Conservation (phyloP, 139 green algal species). For the Ostreobium quekettii region DNA sequence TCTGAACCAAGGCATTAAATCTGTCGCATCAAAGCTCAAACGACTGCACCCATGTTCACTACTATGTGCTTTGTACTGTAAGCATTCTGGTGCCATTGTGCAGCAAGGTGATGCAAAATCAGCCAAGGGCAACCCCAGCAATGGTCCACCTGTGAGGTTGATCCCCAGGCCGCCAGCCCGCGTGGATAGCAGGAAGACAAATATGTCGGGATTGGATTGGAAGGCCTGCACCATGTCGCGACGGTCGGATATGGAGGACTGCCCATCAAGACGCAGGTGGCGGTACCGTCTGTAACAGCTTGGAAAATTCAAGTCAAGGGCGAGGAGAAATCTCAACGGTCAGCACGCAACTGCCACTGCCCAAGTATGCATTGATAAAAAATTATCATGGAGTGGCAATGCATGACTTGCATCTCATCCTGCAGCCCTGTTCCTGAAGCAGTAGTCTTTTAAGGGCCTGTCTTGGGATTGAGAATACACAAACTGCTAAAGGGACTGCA, state of each 20-base stretch:
- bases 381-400: no score
- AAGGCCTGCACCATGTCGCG: conserved; percentile 27
- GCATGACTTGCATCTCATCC: conserved; percentile 37
- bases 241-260: conserved; percentile 45
- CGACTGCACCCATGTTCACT: no score
- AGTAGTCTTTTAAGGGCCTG: no score
- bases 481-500: no score
- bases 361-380: no score
- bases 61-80: no score
- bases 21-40: no score
- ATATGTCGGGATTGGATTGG: conserved; percentile 25
- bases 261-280: conserved; percentile 60
- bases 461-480: no score
- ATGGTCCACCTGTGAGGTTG: conserved; percentile 28
- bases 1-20: no score
- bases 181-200: conserved; percentile 64
- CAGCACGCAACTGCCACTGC: no score
- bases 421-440: no score
- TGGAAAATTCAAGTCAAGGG: conserved; percentile 1
- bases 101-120: not conserved
- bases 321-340: no score
- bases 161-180: conserved; percentile 60
- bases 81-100: not conserved
- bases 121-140: not conserved
- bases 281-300: conserved; percentile 7